A percentile compares a stretch with the other conserved stretches of the same genome.
These are phyloP conservation scores for Triangularia verruculosa DNA, from an alignment of 2,329 filamentous ascomycete genomes.

Conservation along the genomic window DNA sequence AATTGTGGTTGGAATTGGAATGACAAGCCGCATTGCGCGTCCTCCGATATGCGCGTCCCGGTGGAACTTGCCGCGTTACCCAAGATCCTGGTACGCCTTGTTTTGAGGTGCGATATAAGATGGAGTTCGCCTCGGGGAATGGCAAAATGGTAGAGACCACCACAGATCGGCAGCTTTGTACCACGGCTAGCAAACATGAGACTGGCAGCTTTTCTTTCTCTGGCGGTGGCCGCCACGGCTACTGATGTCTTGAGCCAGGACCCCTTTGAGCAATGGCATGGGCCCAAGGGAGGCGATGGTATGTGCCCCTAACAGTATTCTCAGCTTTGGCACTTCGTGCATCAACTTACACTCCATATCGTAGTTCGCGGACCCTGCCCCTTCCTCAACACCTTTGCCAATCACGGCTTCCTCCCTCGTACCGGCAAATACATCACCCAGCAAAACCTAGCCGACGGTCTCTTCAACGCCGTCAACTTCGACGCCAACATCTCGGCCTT, in stretches of 20 bases:
- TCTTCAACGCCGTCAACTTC: constrained; percentile 44
- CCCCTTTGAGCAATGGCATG: neutral
- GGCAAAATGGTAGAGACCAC: neutral
- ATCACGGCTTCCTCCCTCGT: constrained; percentile 48
- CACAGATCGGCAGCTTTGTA: neutral
- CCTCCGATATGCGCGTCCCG: neutral
- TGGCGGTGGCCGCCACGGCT: neutral
- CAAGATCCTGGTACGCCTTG: neutral
- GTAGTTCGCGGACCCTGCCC: constrained; percentile 45
- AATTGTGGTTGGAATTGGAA: neutral
- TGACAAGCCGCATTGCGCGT: neutral
- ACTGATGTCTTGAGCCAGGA: neutral
- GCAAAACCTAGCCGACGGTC: constrained; percentile 36
- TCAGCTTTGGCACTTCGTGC: neutral
- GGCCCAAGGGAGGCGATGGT: neutral
- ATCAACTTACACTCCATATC: neutral
- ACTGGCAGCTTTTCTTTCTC: neutral
- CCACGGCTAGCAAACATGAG: neutral
- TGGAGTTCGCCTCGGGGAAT: neutral
- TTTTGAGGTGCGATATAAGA: neutral
- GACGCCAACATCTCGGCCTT: constrained; percentile 36
- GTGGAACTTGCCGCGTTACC: neutral
- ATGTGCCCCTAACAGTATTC: neutral
- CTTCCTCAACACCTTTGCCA: constrained; percentile 51
- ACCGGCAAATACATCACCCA: constrained; percentile 43